Conservation (phyloP, 345 rosid genomes). For the Gossypium sturtianum region DNA sequence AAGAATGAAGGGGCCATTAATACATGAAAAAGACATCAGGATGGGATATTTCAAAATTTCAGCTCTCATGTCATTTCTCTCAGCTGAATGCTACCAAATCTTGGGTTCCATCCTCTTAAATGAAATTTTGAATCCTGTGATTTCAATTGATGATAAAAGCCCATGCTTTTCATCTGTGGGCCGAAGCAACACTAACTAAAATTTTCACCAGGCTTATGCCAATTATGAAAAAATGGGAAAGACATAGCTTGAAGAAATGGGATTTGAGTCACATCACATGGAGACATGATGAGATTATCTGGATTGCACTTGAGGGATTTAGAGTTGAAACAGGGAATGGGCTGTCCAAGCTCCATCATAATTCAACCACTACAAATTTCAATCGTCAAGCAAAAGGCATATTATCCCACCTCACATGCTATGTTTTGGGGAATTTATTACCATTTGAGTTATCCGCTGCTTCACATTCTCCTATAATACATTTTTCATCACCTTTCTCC, state of each 20-base stretch:
- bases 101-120: not conserved
- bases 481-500: not conserved
- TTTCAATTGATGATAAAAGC: not conserved
- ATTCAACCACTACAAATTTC: constrained; percentile 7
- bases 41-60: no score
- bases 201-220: not conserved
- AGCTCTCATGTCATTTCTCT: no score
- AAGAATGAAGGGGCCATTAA: no score
- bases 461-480: not conserved
- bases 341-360: not conserved
- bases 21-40: no score
- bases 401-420: not conserved
- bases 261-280: not conserved
- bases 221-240: not conserved
- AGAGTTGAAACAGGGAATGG: not conserved
- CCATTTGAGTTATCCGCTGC: no score
- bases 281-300: constrained; percentile 19
- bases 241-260: constrained; percentile 13
- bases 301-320: constrained; percentile 8
- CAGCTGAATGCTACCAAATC: not conserved
- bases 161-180: not conserved
- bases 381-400: constrained; percentile 34
- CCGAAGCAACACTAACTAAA: not conserved
- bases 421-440: not conserved
- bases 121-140: no score